phyloP scores from a whole-genome alignment of 257 asterid species.

The Solanum microdontum region DNA sequence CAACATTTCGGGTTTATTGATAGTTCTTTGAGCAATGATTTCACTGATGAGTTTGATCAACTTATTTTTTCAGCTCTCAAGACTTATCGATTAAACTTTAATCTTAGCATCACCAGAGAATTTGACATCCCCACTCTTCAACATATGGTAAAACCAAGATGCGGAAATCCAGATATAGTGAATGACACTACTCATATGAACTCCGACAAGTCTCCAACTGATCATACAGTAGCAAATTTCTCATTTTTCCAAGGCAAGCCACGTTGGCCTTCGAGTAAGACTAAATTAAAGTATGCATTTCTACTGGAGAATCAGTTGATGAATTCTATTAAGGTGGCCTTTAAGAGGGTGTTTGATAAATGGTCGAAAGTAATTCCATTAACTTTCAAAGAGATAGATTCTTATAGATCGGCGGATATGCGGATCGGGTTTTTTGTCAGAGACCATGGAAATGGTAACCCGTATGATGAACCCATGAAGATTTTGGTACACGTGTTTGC shows the following conservation, averaged over 20 bases:
- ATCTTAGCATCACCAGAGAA: constrained; percentile 50
- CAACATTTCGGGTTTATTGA: constrained; percentile 57
- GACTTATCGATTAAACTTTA: constrained; percentile 62
- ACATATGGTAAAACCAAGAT: constrained; percentile 36
- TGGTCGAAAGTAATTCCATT: constrained; percentile 71
- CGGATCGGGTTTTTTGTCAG: constrained; percentile 42
- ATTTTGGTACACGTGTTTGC: constrained; percentile 77
- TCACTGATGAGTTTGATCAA: constrained; percentile 53
- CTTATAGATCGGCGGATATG: constrained; percentile 36
- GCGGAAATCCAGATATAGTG: constrained; percentile 61
- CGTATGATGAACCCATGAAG: constrained; percentile 70
- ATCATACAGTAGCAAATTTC: constrained; percentile 47
- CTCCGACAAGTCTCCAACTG: constrained; percentile 13
- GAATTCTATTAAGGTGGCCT: constrained; percentile 13
- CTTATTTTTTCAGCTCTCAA: constrained; percentile 38
- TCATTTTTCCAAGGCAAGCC: constrained; percentile 53
- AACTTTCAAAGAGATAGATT: constrained; percentile 31
- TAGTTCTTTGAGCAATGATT: constrained; percentile 18
- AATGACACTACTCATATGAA: constrained; percentile 58
- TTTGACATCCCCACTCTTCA: constrained; percentile 39
- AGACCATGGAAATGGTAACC: constrained; percentile 76
- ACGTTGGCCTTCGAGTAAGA: constrained; percentile 43
- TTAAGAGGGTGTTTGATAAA: constrained; percentile 51
- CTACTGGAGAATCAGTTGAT: constrained; percentile 31
- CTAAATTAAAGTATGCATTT: constrained; percentile 50